Evolutionary conservation across 257 asterid species (phyloP).

Genomic region (Nicotiana paniculata): DNA sequence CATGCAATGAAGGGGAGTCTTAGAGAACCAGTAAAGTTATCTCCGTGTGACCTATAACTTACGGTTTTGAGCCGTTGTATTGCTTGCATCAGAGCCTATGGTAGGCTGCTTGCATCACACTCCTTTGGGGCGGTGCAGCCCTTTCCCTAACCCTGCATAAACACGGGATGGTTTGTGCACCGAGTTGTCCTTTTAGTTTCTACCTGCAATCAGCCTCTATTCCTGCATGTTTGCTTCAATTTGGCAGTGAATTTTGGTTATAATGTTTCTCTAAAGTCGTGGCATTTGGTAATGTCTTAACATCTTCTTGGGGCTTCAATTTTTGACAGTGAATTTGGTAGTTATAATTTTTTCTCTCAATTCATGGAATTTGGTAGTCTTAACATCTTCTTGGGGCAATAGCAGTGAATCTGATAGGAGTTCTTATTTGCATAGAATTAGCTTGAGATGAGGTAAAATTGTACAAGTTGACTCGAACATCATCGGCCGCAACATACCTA

Average conservation of each 20-base stretch:
- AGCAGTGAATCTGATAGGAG: neutral
- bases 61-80: no score
- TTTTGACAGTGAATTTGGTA: neutral
- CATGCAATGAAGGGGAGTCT: neutral
- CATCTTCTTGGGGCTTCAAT: neutral
- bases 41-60: no score
- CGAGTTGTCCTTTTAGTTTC: neutral
- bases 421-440: no score
- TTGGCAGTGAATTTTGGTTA: neutral
- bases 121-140: no score
- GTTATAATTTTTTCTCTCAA: neutral
- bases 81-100: no score
- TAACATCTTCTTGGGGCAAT: neutral
- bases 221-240: neutral
- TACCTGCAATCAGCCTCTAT: neutral
- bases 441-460: no score
- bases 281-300: neutral
- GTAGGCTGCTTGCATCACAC: no score
- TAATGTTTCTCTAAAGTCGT: neutral
- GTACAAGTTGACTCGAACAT: no score
- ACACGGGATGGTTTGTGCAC: no score
- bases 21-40: no score
- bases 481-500: no score
- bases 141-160: no score
- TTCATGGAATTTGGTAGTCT: neutral